A percentile compares a stretch with the other conserved stretches of the same genome.
These are phyloP conservation scores for Euphorbia lathyris DNA, from an alignment of 345 rosid genomes.

Conservation along the genomic window DNA sequence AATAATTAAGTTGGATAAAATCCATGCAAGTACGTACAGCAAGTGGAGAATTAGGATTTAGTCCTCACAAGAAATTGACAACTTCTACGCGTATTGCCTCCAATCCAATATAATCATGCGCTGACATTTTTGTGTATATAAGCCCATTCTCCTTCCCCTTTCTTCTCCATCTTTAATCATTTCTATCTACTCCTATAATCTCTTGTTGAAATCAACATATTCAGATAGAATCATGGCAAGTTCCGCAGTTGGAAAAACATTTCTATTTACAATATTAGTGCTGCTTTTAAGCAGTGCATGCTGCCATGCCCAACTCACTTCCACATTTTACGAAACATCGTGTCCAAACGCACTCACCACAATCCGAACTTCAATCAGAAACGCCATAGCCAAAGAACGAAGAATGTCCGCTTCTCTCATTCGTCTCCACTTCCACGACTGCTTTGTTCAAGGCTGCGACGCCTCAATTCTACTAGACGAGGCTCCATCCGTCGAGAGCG, in stretches of 20 bases:
- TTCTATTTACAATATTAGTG: too few species aligned
- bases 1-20: too few species aligned
- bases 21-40: background rate
- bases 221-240: too few species aligned
- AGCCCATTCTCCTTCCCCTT: background rate
- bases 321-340: background rate
- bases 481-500: background rate
- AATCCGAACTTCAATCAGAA: slow-evolving; percentile 5
- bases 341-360: slow-evolving; percentile 12
- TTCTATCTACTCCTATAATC: background rate
- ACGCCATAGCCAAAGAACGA: background rate
- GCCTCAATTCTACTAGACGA: background rate
- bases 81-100: background rate
- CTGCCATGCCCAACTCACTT: slow-evolving; percentile 12
- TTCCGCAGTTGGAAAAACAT: too few species aligned
- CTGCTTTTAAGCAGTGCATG: too few species aligned
- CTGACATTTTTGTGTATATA: background rate
- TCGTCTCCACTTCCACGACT: slow-evolving; percentile 13
- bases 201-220: too few species aligned
- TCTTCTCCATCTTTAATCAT: background rate
- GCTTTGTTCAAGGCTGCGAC: slow-evolving; percentile 22
- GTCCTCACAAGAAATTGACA: background rate
- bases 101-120: background rate
- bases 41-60: background rate
- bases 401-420: slow-evolving; percentile 25